Evolutionary conservation across 2,329 filamentous ascomycete genomes (phyloP).

Genomic region (Ramularia collo-cygni): DNA sequence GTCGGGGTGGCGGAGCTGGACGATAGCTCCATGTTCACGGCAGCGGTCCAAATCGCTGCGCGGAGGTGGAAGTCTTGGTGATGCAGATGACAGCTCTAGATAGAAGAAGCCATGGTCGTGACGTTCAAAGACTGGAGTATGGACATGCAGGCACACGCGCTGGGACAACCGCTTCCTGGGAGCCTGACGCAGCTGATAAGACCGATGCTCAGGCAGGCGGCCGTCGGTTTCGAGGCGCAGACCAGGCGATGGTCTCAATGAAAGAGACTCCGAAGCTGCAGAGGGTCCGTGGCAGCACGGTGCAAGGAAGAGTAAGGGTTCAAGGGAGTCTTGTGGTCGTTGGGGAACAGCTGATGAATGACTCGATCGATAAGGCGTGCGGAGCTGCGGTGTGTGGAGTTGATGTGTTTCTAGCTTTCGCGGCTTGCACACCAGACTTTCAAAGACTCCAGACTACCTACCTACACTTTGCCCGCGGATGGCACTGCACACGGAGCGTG

Average conservation of each 20-base stretch:
- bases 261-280: too few species aligned
- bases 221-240: constrained; percentile 6
- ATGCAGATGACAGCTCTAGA: constrained; percentile 14
- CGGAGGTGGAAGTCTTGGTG: constrained; percentile 4
- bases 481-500: too few species aligned
- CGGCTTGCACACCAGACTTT: too few species aligned
- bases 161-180: constrained; percentile 4
- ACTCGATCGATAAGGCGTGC: too few species aligned
- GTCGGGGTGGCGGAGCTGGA: constrained; percentile 10
- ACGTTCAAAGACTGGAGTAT: constrained; percentile 10
- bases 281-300: constrained; percentile 1
- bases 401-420: too few species aligned
- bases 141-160: constrained; percentile 15
- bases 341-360: constrained; percentile 4
- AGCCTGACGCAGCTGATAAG: constrained; percentile 8
- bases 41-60: constrained; percentile 11
- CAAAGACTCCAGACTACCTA: too few species aligned
- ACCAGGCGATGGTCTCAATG: constrained; percentile 4
- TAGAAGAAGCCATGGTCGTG: constrained; percentile 12
- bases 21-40: constrained; percentile 21
- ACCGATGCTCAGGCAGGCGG: background rate
- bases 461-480: too few species aligned
- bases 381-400: too few species aligned
- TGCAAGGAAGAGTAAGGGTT: background rate
- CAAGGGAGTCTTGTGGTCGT: constrained; percentile 6